Evolutionary conservation across 768 basidiomycete genomes (phyloP).

Genomic region (Sistotremastrum niveocremeum): DNA sequence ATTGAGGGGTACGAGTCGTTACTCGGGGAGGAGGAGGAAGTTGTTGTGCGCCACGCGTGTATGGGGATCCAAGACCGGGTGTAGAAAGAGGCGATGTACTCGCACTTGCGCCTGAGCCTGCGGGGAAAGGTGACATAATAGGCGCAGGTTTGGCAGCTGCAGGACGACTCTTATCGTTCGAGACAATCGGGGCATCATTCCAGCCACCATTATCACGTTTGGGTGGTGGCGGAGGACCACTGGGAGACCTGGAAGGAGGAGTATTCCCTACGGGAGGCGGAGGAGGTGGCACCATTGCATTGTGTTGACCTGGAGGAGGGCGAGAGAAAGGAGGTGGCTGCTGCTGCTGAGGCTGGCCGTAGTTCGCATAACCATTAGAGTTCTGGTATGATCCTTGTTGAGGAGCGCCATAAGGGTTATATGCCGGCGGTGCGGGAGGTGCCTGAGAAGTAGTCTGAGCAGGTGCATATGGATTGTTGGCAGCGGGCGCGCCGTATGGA

Average conservation of each 20-base stretch:
- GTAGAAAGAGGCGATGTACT: slow-evolving; percentile 16
- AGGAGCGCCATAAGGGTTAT: slow-evolving; percentile 13
- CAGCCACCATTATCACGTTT: slow-evolving; percentile 65
- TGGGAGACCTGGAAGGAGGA: slow-evolving; percentile 27
- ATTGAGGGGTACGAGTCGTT: slow-evolving; percentile 6
- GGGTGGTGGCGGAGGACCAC: slow-evolving; percentile 30
- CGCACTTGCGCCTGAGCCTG: slow-evolving; percentile 25
- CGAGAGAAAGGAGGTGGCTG: slow-evolving; percentile 26
- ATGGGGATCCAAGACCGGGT: slow-evolving; percentile 38
- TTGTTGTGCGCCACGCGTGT: slow-evolving; percentile 27
- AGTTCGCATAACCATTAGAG: slow-evolving; percentile 21
- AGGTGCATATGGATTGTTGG: slow-evolving; percentile 22
- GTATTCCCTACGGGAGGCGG: slow-evolving; percentile 18
- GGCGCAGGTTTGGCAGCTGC: slow-evolving; percentile 45
- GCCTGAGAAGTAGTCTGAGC: slow-evolving; percentile 3
- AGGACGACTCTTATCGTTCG: slow-evolving; percentile 36
- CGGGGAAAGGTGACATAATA: slow-evolving; percentile 85
- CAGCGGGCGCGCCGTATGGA: slow-evolving; percentile 11
- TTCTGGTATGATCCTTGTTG: slow-evolving; percentile 6
- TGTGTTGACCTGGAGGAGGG: slow-evolving; percentile 22
- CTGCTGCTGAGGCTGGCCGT: slow-evolving; percentile 9
- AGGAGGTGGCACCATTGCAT: slow-evolving; percentile 17
- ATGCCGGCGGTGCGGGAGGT: background rate
- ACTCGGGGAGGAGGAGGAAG: slow-evolving; percentile 20
- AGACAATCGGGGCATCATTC: slow-evolving; percentile 72